Percentiles rank a stretch among this genome's conserved stretches.
Conservation (phyloP, 306 rosid genomes). For the Castanea sativa region DNA sequence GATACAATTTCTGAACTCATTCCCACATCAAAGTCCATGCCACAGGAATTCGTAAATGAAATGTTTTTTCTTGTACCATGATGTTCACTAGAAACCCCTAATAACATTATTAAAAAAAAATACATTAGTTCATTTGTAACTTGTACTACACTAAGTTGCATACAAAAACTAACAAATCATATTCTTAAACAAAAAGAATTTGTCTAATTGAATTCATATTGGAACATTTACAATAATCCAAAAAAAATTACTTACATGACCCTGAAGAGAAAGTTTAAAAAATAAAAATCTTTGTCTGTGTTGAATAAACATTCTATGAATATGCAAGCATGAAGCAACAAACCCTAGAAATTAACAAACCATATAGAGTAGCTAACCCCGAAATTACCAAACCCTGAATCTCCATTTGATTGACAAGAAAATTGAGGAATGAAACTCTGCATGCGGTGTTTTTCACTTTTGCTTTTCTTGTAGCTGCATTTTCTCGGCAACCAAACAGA, state of each 20-base stretch:
- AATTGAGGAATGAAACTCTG: not conserved
- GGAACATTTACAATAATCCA: not conserved
- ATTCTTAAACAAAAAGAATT: not conserved
- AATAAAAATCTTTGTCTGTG: not conserved
- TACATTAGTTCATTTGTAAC: not conserved
- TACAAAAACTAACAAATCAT: not conserved
- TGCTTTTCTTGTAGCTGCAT: not conserved
- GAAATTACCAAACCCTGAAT: not conserved
- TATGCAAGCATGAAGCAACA: not conserved
- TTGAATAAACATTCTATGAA: not conserved
- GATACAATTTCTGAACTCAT: constrained; percentile 28
- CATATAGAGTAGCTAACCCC: not conserved
- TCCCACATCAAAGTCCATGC: constrained; percentile 39
- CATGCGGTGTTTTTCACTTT: not conserved
- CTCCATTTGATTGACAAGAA: not conserved
- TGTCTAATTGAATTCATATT: not conserved
- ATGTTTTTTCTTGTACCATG: constrained; percentile 10
- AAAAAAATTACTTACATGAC: not conserved
- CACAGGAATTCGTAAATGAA: constrained; percentile 21
- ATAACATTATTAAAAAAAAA: not conserved
- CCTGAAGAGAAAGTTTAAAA: no score
- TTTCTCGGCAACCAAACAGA: constrained; percentile 7
- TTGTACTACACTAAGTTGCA: not conserved
- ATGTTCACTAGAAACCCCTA: constrained; percentile 24
- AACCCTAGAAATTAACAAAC: constrained; percentile 7